phyloP scores from a whole-genome alignment of 208 protist species.

The Wallacemonas sp. region DNA sequence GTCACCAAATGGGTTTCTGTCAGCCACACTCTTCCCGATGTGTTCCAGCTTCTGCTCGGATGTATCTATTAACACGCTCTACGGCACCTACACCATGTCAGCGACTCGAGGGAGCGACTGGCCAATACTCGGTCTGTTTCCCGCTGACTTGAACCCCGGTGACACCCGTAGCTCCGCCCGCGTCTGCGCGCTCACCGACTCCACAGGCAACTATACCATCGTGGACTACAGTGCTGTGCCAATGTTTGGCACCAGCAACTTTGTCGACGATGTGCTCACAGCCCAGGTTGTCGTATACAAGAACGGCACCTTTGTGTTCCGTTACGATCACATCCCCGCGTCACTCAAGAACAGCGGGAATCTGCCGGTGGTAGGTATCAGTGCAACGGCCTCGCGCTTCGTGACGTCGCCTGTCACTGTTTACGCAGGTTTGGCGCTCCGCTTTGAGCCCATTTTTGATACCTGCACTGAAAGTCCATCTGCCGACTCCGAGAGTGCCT shows the following conservation, averaged over 20 bases:
- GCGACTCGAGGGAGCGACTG: constrained; percentile 28
- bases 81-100: constrained; percentile 22
- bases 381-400: constrained; percentile 1
- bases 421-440: not conserved
- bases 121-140: constrained; percentile 48
- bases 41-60: constrained; percentile 29
- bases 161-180: not conserved
- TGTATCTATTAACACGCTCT: constrained; percentile 12
- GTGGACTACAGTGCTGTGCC: constrained; percentile 25
- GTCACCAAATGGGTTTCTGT: constrained; percentile 33
- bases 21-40: constrained; percentile 31
- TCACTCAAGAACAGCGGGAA: not conserved
- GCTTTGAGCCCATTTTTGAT: constrained; percentile 5
- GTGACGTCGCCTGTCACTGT: constrained; percentile 1
- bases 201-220: not conserved
- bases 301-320: constrained; percentile 48
- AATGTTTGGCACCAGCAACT: not conserved
- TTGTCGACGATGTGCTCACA: constrained; percentile 26
- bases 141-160: constrained; percentile 9
- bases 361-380: constrained; percentile 3
- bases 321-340: constrained; percentile 36
- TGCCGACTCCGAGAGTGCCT: not conserved
- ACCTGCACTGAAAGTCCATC: not conserved
- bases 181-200: not conserved
- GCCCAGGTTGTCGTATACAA: constrained; percentile 47